Percentiles rank a stretch among this genome's conserved stretches.
phyloP scores from a whole-genome alignment of 352 stramenopile species.

The Aphanomyces cochlioides region DNA sequence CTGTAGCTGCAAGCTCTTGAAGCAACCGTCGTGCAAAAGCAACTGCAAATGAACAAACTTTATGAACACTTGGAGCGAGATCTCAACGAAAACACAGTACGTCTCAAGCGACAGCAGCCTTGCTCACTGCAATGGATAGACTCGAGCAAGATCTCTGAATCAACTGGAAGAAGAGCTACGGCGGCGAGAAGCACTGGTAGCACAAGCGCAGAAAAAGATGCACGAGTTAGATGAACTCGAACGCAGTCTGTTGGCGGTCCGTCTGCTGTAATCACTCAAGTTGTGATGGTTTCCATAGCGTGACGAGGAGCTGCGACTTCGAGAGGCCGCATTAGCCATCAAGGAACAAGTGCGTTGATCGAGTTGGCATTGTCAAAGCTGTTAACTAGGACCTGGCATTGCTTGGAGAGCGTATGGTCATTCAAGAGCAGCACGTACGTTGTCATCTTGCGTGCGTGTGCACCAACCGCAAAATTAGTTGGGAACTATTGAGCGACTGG shows the following conservation, averaged over 20 bases:
- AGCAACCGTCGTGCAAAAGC: background rate
- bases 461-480: background rate
- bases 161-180: background rate
- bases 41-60: conserved; percentile 1
- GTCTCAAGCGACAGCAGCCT: background rate
- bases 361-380: too few relatives aligned
- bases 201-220: too few relatives aligned
- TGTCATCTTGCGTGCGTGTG: background rate
- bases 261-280: too few relatives aligned
- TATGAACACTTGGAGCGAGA: background rate
- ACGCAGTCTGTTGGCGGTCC: too few relatives aligned
- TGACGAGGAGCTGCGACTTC: too few relatives aligned
- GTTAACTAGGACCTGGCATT: background rate
- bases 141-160: background rate
- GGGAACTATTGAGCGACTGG: background rate
- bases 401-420: background rate
- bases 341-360: background rate
- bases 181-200: too few relatives aligned
- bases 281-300: too few relatives aligned
- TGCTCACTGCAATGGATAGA: background rate
- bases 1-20: background rate
- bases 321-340: background rate
- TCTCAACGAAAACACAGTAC: background rate
- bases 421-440: conserved; percentile 10
- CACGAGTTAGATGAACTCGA: background rate